Evolutionary conservation across 192 early-diverging fungal genomes (phyloP).

Genomic region (Gryganskiella cystojenkinii): DNA sequence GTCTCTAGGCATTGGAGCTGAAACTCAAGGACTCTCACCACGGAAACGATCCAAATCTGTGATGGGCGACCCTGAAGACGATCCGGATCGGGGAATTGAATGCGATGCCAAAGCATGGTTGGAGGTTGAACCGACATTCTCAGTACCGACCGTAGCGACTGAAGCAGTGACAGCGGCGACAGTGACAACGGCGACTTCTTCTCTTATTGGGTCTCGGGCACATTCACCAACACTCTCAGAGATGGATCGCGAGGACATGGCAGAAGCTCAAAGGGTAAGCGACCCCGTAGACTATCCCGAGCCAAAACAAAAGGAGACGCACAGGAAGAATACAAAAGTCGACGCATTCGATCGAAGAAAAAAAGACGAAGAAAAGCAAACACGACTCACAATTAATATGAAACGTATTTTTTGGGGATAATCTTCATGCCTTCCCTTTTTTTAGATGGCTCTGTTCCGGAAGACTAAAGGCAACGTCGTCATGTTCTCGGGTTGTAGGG

Average conservation of each 20-base stretch:
- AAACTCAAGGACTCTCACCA: constrained; percentile 13
- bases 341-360: no score
- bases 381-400: no score
- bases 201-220: no score
- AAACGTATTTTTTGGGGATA: no score
- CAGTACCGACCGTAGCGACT: neutral
- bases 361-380: no score
- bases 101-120: constrained; percentile 5
- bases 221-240: neutral
- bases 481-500: constrained; percentile 76
- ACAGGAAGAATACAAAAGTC: no score
- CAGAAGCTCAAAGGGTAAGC: constrained; percentile 36
- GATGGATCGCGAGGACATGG: constrained; percentile 10
- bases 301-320: no score
- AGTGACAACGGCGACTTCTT: no score
- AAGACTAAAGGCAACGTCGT: constrained; percentile 71
- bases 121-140: no score
- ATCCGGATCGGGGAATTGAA: neutral
- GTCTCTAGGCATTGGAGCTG: no score
- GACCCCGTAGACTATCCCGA: neutral
- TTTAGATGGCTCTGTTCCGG: constrained; percentile 42
- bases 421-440: neutral
- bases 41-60: constrained; percentile 14
- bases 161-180: neutral
- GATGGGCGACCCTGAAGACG: neutral